Base-by-base conservation (phyloP, 2,329 filamentous ascomycete genomes). In the Pseudocercospora eumusae region DNA sequence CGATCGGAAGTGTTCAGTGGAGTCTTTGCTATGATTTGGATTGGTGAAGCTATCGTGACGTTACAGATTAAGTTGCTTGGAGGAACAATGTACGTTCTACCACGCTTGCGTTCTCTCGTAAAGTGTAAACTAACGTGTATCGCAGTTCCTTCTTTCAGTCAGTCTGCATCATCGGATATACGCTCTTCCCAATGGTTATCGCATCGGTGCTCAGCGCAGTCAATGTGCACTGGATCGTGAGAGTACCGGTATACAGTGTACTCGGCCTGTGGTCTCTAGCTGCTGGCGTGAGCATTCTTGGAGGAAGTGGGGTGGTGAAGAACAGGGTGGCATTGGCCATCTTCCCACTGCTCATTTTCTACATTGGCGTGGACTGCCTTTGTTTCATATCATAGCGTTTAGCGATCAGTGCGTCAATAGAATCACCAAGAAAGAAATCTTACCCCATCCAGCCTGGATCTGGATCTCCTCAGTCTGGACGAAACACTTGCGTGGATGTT, bases 151-250 rank as follows among this genome's bases (percentile, higher is more conserved):
- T 99, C 77, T 95, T 96, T 73, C 95, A 99, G 78, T 96, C 92
- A 61, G 86, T 99, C 69, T 98, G 93, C 77, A 96, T 99, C 71
- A 99, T 99, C 75, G 95, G 95, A 50, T 99, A 99, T 78, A 99
- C 95, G 0, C 86, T 99, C 60, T 99, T 99, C 79, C 95, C 95
- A 1, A 86, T 99, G 57, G 95, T 98, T 70, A 90, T 99, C 69
- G 96, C 96, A 7, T 88, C 93, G 1, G 80, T 97, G 56, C 86
- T 99, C 66, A 96, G 92, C 60, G 93, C 93, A 0, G 74, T 99
- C 31, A 83, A 86, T 56, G 83, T 98, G 7, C 89, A 88, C 45
- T 89, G 86, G 70, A 90, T 98, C 67, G 86, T 89, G 5, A 85
- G 95, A 60, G 91, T 98, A 74, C 95, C 95, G 1, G 86, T 99